Base-by-base conservation (phyloP, 2,329 filamentous ascomycete species). In the Colletotrichum melonis region DNA sequence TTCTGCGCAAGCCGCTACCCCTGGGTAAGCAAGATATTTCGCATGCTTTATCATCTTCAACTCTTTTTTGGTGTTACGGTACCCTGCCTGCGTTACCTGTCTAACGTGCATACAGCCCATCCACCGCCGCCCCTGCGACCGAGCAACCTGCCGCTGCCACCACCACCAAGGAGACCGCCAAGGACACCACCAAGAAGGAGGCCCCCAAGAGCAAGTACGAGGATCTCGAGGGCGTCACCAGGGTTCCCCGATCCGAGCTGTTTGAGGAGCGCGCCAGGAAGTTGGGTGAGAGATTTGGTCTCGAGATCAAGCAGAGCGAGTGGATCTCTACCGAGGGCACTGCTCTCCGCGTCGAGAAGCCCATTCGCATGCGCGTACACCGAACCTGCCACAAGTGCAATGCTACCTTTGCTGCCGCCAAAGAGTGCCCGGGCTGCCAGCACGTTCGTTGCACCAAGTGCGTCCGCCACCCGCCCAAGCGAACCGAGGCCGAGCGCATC, bases 381-480 rank as follows among this genome's bases (percentile, higher is more conserved):
- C 90, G 92, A 76, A 92, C 89, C 75, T 98, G 95, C 82, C 95
- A 98, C 83, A 88, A 90, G 76, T 98, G 95, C 85, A 89, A 92
- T 72, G 90, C 92, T 16, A 89, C 89, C 28, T 97, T 96, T 81
- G 92, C 93, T 69, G 82, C 89, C 24, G 90, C 92, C 78, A 95
- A 92, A 83, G 87, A 92, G 73, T 98, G 95, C 83, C 82, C 88
- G 76, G 90, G 90, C 76, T 98, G 95, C 85, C 88, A 93, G 77
- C 95, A 98, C 83, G 86, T 87, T 59, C 91, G 94, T 76, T 98
- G 95, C 89, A 93, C 90, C 79, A 91, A 93, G 79, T 98, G 95
- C 81, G 90, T 91, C 32, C 91, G 94, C 68, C 90, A 93, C 78
- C 95, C 95, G 42, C 86, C 89, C 66, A 91, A 92, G 84, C 91